phyloP scores from a whole-genome alignment of 2,329 filamentous ascomycete genomes.

The Huntiella decipiens region DNA sequence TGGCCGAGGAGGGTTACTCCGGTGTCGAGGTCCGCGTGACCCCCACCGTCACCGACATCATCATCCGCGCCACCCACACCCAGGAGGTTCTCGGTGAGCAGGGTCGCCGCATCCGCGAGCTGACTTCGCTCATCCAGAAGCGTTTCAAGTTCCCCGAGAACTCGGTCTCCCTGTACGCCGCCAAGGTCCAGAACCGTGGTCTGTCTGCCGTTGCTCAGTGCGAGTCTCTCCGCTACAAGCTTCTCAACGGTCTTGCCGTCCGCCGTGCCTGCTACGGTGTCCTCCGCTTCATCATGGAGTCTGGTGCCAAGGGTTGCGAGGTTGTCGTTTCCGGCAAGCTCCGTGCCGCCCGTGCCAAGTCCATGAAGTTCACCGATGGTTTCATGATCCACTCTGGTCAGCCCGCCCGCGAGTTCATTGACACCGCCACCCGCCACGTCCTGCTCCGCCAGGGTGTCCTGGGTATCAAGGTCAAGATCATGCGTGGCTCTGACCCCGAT shows the following conservation, averaged over 20 bases:
- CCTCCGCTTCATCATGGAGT: conserved; percentile 99
- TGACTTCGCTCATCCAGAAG: conserved; percentile 99
- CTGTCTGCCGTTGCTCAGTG: conserved; percentile 99
- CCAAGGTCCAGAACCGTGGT: conserved; percentile 99
- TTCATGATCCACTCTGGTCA: conserved; percentile 99
- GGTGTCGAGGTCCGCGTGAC: conserved; percentile 99
- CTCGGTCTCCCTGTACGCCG: conserved; percentile 98
- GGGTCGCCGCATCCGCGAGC: conserved; percentile 98
- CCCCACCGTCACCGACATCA: conserved; percentile 99
- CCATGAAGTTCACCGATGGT: conserved; percentile 99
- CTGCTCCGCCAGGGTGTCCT: conserved; percentile 98
- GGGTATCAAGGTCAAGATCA: conserved; percentile 99
- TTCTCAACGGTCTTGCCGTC: conserved; percentile 97
- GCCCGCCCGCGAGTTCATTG: conserved; percentile 98
- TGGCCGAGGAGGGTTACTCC: conserved; percentile 99
- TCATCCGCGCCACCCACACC: conserved; percentile 99
- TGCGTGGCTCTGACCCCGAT: conserved; percentile 98
- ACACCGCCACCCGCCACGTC: conserved; percentile 95
- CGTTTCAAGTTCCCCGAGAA: conserved; percentile 99
- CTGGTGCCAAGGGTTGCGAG: conserved; percentile 98
- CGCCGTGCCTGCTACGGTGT: conserved; percentile 99
- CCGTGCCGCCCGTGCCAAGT: conserved; percentile 96
- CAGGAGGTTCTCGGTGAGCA: conserved; percentile 99
- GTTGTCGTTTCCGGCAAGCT: conserved; percentile 99
- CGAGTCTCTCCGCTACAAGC: conserved; percentile 99